These are phyloP conservation scores for Coemansia asiatica DNA, from an alignment of 192 early-diverging fungal species.

Conservation along the genomic window DNA sequence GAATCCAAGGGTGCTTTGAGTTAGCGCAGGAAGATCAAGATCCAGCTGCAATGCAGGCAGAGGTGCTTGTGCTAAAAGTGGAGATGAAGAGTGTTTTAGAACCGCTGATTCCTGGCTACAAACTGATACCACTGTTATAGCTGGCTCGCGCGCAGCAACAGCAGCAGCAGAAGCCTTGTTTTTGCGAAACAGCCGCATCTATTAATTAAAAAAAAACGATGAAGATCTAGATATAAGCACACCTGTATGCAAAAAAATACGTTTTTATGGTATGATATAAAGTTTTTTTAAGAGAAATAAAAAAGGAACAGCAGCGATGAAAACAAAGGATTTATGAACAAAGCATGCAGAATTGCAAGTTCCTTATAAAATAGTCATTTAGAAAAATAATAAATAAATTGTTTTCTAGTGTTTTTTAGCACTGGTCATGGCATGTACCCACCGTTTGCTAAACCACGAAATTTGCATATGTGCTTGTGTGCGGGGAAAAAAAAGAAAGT, in stretches of 20 bases:
- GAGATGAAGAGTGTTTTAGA: not conserved
- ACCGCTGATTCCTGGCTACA: not conserved
- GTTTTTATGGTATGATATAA: too few species aligned
- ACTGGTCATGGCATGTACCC: not conserved
- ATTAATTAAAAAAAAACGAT: not conserved
- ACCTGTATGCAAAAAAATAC: too few species aligned
- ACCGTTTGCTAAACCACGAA: not conserved
- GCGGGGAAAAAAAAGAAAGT: not conserved
- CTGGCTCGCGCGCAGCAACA: slow-evolving; percentile 6
- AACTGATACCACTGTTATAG: not conserved
- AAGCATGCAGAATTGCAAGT: not conserved
- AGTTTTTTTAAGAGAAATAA: too few species aligned
- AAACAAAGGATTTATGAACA: not conserved
- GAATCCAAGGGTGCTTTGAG: slow-evolving; percentile 14
- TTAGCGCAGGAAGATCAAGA: slow-evolving; percentile 29
- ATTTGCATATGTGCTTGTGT: not conserved
- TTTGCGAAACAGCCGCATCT: slow-evolving; percentile 50
- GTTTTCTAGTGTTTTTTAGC: not conserved
- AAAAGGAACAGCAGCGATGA: not conserved
- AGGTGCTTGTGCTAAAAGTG: slow-evolving; percentile 8
- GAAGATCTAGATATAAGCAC: not conserved
- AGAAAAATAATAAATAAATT: not conserved
- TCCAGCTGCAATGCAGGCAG: slow-evolving; percentile 41
- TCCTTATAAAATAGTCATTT: slow-evolving; percentile 5
- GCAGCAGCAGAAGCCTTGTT: too few species aligned